These are phyloP conservation scores for Aspergillus sclerotialis DNA, from an alignment of 2,329 filamentous ascomycete species.

Conservation along the genomic window DNA sequence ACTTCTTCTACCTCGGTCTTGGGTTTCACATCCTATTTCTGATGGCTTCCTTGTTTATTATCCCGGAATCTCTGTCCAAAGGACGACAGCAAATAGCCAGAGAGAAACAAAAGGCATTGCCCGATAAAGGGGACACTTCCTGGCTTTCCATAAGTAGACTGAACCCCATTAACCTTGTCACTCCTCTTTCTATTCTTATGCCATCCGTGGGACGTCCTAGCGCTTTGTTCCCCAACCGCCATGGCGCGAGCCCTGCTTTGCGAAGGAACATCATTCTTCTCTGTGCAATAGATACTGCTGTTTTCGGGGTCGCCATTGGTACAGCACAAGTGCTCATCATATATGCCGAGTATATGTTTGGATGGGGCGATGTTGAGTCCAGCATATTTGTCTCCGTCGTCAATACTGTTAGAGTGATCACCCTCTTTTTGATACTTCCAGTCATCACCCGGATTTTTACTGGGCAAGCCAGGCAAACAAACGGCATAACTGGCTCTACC, in stretches of 20 bases:
- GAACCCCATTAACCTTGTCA: constrained; percentile 60
- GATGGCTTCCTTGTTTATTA: constrained; percentile 59
- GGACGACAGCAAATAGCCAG: constrained; percentile 63
- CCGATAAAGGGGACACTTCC: constrained; percentile 20
- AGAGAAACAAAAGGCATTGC: constrained; percentile 53
- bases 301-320: constrained; percentile 77
- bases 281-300: constrained; percentile 70
- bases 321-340: constrained; percentile 73
- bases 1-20: constrained; percentile 78
- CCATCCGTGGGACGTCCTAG: constrained; percentile 45
- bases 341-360: constrained; percentile 73
- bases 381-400: constrained; percentile 75
- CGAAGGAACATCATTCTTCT: constrained; percentile 78
- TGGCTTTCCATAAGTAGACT: constrained; percentile 25
- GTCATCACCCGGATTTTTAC: constrained; percentile 70
- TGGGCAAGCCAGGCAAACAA: constrained; percentile 19
- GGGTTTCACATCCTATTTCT: constrained; percentile 69
- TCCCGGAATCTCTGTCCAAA: constrained; percentile 79
- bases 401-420: constrained; percentile 67
- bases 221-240: constrained; percentile 38
- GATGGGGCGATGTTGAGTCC: constrained; percentile 75
- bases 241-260: constrained; percentile 52
- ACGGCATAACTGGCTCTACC: constrained; percentile 64
- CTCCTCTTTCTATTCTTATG: constrained; percentile 69
- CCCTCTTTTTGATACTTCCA: constrained; percentile 69